Base-by-base conservation (phyloP, 2,329 filamentous ascomycete genomes). In the Onygena corvina region DNA sequence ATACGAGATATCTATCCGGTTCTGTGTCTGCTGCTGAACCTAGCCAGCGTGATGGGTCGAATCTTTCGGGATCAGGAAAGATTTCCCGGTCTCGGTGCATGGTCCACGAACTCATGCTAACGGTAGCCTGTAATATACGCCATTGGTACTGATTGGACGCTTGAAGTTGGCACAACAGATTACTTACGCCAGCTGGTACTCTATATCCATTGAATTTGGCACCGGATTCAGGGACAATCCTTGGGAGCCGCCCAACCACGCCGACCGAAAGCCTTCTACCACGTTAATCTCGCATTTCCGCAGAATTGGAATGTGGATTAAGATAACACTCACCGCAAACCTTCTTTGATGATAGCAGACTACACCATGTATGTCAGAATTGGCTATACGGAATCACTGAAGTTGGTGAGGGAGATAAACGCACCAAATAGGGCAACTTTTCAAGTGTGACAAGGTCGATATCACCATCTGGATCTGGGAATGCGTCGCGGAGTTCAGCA, bases 261-360 rank as follows among this genome's bases (percentile, higher is more conserved):
- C 61, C 64, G 50, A 58, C 65, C 3, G 62, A 64, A 3, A 65
- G 27, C 5, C 58, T 59, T 31, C 20, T 31, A 46, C 25, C n/a
- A 12, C 18, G 42, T 46, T 14, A 46, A 25, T 30, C 18, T 5
- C 6, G 42, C 12, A 12, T 25, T 23, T 4, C 14, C n/a, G 18
- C 8, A 40, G 18, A 23, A 23, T 9, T 20, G 14, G 8, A 30
- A 45, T 16, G 27, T n/a, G 36, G 8, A n/a, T n/a, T n/a, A n/a
- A n/a, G n/a, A n/a, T n/a, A n/a, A 31, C 14, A 51, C 52, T 47
- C 52, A 61, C 58, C 67, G 58, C 8, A 67, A 54, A 9, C 53
- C 63, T 54, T 68, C 64, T 48, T 67, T 67, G 40, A 67, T 59
- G 3, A 67, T 59, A 9, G 48, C 62, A 36, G 59, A 64, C 59